A percentile compares a stretch with the other conserved stretches of the same genome.
phyloP scores from a whole-genome alignment of 176 grass and related monocot species.

The maize (Zea mays) region DNA sequence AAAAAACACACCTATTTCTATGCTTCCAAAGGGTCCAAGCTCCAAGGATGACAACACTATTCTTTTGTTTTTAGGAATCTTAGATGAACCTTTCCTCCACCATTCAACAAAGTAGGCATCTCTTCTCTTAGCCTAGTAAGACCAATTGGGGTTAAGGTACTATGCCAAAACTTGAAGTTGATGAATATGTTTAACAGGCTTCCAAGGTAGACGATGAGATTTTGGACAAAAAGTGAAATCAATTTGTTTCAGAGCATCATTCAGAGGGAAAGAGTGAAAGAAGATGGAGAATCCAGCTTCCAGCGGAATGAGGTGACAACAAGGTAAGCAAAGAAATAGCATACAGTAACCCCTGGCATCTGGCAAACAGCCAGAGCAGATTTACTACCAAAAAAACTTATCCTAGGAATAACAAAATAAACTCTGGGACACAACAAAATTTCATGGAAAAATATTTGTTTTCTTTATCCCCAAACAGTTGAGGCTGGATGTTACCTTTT shows the following conservation, averaged over 20 bases:
- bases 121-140: no score
- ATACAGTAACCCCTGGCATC: conserved; percentile 6
- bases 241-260: background rate
- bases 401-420: background rate
- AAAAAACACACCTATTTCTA: no score
- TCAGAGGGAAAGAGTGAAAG: background rate
- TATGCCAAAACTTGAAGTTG: background rate
- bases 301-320: background rate
- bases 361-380: background rate
- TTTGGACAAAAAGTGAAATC: conserved; percentile 13
- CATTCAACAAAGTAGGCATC: no score
- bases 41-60: no score
- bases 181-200: conserved; percentile 7
- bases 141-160: no score
- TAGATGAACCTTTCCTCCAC: no score
- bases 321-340: background rate
- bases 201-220: background rate
- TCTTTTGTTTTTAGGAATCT: no score
- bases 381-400: conserved; percentile 7
- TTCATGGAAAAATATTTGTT: background rate
- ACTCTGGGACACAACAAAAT: background rate
- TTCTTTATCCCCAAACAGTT: background rate
- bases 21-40: no score
- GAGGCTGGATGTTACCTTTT: background rate
- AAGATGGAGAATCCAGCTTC: conserved; percentile 5